phyloP scores from a whole-genome alignment of 116 monocot species.

The Trichopus zeylanicus region DNA sequence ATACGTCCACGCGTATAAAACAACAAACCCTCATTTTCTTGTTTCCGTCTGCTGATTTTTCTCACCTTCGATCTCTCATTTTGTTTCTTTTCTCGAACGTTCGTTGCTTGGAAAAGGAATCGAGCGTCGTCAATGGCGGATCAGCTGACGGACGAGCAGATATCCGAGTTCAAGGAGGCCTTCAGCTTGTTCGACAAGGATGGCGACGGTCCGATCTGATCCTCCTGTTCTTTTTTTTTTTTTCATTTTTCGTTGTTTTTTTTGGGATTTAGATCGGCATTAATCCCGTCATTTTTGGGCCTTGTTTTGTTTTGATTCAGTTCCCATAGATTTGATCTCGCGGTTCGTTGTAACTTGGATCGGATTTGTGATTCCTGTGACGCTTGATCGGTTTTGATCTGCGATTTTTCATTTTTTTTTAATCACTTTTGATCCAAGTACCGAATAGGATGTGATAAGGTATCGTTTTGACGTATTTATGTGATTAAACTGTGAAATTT shows the following conservation, averaged over 20 bases:
- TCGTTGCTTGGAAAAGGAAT: neutral
- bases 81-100: neutral
- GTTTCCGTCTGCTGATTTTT: neutral
- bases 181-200: slow-evolving; percentile 68
- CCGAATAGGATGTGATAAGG: no score
- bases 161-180: slow-evolving; percentile 58
- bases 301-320: neutral
- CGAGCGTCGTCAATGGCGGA: slow-evolving; percentile 16
- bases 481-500: no score
- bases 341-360: neutral
- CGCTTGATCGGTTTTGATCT: neutral
- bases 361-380: neutral
- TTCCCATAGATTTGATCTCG: no score
- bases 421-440: no score
- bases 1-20: slow-evolving; percentile 2
- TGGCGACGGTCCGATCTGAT: slow-evolving; percentile 32
- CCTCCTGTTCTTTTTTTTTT: neutral
- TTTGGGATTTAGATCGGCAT: neutral
- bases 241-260: slow-evolving; percentile 1
- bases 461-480: no score
- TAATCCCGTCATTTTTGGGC: neutral
- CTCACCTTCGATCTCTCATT: neutral
- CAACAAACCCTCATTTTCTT: neutral
- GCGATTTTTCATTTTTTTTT: neutral
- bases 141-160: slow-evolving; percentile 39